These are phyloP conservation scores for Piloderma croceum DNA, from an alignment of 768 basidiomycete genomes.

Conservation along the genomic window DNA sequence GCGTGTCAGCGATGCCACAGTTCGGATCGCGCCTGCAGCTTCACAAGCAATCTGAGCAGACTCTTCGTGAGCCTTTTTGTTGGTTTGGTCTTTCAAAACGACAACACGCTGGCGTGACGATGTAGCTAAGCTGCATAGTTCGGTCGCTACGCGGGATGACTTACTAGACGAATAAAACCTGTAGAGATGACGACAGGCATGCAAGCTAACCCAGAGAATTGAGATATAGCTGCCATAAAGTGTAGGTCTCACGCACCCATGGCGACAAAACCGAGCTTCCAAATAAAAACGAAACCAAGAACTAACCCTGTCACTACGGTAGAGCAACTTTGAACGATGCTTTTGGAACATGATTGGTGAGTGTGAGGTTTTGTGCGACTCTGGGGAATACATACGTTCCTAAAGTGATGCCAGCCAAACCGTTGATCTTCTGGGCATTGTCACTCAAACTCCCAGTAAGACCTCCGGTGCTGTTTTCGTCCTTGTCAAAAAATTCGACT, in stretches of 20 bases:
- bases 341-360: too few species aligned
- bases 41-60: constrained; percentile 91
- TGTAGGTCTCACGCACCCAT: too few species aligned
- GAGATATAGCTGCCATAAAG: too few species aligned
- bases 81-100: constrained; percentile 78
- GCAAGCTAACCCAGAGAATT: too few species aligned
- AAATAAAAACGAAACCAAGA: constrained; percentile 73
- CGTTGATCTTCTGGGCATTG: constrained; percentile 84
- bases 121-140: too few species aligned
- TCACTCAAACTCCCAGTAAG: constrained; percentile 78
- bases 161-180: constrained; percentile 79
- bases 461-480: constrained; percentile 77
- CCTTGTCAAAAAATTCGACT: constrained; percentile 88
- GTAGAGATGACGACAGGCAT: constrained; percentile 61
- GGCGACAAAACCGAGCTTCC: constrained; percentile 79
- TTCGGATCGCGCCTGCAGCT: constrained; percentile 83
- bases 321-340: constrained; percentile 74
- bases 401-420: constrained; percentile 81
- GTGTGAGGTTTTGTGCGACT: too few species aligned
- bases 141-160: constrained; percentile 20
- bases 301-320: constrained; percentile 67
- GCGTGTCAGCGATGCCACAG: constrained; percentile 83
- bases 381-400: too few species aligned
- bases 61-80: constrained; percentile 71
- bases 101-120: constrained; percentile 55